Base-by-base conservation (phyloP, 129 eudicot genomes). In the Logfia minima region DNA sequence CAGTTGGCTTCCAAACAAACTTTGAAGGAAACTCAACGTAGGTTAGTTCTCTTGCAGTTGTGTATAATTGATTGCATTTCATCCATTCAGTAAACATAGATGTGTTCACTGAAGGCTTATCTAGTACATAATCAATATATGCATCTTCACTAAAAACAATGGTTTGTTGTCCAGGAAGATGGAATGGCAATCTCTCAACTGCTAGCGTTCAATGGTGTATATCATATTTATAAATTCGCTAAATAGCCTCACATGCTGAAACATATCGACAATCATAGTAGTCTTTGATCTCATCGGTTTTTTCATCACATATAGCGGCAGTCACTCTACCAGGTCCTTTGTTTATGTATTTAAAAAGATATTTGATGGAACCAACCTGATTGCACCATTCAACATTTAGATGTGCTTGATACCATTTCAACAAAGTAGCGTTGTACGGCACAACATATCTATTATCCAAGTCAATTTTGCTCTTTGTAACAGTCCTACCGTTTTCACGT, bases 31-130 rank as follows among this genome's bases (percentile, higher is more conserved):
- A 39, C 3, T 39, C 45, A 39, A 39, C 45, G 8, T 8, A 39
- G 0, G 45, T 39, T 0, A 8, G 1, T 13, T 39, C 1, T 6
- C 13, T 39, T 9, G 41, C 10, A 35, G 2, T 0, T 39, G 3
- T 2, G 13, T 39, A 39, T 39, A 39, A 9, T 8, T 45, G 53
- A 45, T 75, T 81, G 0, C 32, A 21, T 13, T n/a, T 17, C 19
- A 81, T 52, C 81, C 84, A 81, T 0, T 16, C 71, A 2, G 32
- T 48, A 0, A 81, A 48, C 23, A 52, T 75, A 10, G 66, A 32
- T 3, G 18, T 3, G 0, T 5, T 43, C 0, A 2, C 29, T 0
- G 13, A 8, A 0, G 24, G 29, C 3, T 6, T 17, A 0, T n/a
- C 19, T 0, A 69, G 3, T 0, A 58, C 22, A 2, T 45, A 17